These are phyloP conservation scores for Hygrophoropsis aurantiaca DNA, from an alignment of 768 basidiomycete genomes.

Conservation along the genomic window DNA sequence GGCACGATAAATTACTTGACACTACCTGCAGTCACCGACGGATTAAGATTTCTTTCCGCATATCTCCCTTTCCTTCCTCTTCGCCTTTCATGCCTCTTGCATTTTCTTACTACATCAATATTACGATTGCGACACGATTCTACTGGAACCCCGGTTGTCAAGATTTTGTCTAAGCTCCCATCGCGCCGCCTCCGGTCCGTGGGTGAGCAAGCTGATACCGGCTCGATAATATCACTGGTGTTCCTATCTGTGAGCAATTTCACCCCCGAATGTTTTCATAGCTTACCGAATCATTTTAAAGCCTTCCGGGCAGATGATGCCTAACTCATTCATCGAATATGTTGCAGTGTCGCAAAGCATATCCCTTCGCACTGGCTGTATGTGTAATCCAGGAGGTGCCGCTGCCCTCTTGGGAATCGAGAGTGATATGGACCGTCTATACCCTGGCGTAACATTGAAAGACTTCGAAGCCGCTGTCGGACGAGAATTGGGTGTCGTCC, in stretches of 20 bases:
- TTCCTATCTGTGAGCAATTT: conserved; percentile 58
- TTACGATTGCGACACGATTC: conserved; percentile 59
- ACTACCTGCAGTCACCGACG: conserved; percentile 75
- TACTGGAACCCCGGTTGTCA: conserved; percentile 58
- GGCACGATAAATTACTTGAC: conserved; percentile 83
- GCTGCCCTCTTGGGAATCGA: conserved; percentile 68
- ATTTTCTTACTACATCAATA: conserved; percentile 59
- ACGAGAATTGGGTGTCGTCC: conserved; percentile 70
- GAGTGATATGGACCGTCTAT: conserved; percentile 61
- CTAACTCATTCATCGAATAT: conserved; percentile 73
- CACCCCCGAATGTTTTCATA: background rate
- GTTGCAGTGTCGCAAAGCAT: conserved; percentile 63
- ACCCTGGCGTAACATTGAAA: conserved; percentile 55
- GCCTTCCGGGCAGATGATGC: conserved; percentile 66
- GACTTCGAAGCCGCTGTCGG: conserved; percentile 64
- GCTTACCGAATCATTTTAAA: conserved; percentile 22
- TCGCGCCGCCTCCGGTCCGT: conserved; percentile 50
- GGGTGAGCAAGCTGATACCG: conserved; percentile 66
- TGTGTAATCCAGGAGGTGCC: conserved; percentile 87
- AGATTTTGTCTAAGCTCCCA: conserved; percentile 66
- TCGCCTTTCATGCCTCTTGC: conserved; percentile 67
- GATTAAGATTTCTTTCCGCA: conserved; percentile 72
- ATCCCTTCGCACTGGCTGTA: conserved; percentile 80
- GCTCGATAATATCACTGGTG: conserved; percentile 61
- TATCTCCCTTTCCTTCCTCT: conserved; percentile 80